Evolutionary conservation across 2,329 filamentous ascomycete species (phyloP).

Genomic region (Colletotrichum tanaceti): DNA sequence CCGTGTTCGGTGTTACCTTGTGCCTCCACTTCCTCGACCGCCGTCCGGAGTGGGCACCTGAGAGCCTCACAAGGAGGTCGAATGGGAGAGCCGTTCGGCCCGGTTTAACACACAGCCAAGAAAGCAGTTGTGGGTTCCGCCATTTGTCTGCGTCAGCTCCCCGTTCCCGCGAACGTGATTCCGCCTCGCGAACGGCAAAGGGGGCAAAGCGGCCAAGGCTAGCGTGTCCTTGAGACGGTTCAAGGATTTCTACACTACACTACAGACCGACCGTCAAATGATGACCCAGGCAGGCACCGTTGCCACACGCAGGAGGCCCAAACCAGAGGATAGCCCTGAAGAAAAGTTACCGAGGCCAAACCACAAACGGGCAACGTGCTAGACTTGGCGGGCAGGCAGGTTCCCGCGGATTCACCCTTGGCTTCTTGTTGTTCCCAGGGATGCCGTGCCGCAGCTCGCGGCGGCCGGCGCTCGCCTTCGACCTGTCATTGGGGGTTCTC

Average conservation of each 20-base stretch:
- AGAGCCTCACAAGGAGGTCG: slow-evolving; percentile 14
- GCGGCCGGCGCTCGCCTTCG: slow-evolving; percentile 9
- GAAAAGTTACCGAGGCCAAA: not conserved
- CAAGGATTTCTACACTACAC: not conserved
- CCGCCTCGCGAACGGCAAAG: not conserved
- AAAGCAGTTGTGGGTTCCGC: slow-evolving; percentile 6
- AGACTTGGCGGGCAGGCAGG: slow-evolving; percentile 1
- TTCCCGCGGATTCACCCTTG: not conserved
- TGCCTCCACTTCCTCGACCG: slow-evolving; percentile 11
- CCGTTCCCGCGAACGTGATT: slow-evolving; percentile 5
- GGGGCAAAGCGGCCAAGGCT: slow-evolving; percentile 26
- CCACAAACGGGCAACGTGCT: not conserved
- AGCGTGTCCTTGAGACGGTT: slow-evolving; percentile 10
- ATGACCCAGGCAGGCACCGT: slow-evolving; percentile 4
- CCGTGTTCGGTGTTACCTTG: slow-evolving; percentile 7
- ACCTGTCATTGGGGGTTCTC: not conserved
- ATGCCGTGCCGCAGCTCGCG: slow-evolving; percentile 1
- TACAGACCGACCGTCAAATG: not conserved
- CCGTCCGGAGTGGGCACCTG: slow-evolving; percentile 19
- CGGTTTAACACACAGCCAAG: slow-evolving; percentile 26
- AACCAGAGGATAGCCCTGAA: not conserved
- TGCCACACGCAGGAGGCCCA: not conserved
- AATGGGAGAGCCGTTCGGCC: slow-evolving; percentile 27
- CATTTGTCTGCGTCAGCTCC: slow-evolving; percentile 3
- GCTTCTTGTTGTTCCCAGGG: not conserved